A percentile compares a stretch with the other conserved stretches of the same genome.
phyloP scores from a whole-genome alignment of 768 basidiomycete genomes.

The Boletus huronensis region DNA sequence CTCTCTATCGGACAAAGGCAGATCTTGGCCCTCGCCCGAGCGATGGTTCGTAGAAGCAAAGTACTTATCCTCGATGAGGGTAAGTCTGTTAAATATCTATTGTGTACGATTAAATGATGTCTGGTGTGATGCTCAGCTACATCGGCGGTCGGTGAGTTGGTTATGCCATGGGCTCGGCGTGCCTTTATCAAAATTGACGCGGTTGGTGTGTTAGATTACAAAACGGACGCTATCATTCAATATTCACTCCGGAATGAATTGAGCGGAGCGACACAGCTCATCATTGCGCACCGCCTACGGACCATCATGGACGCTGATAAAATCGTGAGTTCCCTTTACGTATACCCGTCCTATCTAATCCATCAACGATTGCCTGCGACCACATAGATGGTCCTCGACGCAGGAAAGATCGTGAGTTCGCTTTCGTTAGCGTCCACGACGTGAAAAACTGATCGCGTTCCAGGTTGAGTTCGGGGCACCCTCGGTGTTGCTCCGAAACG shows the following conservation, averaged over 20 bases:
- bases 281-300: conserved; percentile 55
- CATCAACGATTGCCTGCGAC: not conserved
- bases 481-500: conserved; percentile 45
- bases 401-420: conserved; percentile 36
- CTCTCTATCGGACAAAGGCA: conserved; percentile 61
- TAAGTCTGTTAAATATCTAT: conserved; percentile 8
- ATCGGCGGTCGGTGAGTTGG: conserved; percentile 39
- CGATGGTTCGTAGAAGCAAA: conserved; percentile 55
- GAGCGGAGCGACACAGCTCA: conserved; percentile 48
- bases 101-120: not conserved
- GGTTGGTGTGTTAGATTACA: conserved; percentile 40
- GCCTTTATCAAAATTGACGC: not conserved
- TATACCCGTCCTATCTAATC: not conserved
- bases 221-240: conserved; percentile 54
- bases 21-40: conserved; percentile 56
- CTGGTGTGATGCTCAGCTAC: conserved; percentile 34
- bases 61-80: conserved; percentile 58
- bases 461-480: conserved; percentile 49
- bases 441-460: not conserved
- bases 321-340: conserved; percentile 35
- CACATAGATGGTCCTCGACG: conserved; percentile 42
- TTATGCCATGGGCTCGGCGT: not conserved
- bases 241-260: conserved; percentile 48
- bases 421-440: not conserved
- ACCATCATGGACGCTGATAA: conserved; percentile 64